phyloP scores from a whole-genome alignment of 2,329 filamentous ascomycete species.

The Phialophora macrospora region DNA sequence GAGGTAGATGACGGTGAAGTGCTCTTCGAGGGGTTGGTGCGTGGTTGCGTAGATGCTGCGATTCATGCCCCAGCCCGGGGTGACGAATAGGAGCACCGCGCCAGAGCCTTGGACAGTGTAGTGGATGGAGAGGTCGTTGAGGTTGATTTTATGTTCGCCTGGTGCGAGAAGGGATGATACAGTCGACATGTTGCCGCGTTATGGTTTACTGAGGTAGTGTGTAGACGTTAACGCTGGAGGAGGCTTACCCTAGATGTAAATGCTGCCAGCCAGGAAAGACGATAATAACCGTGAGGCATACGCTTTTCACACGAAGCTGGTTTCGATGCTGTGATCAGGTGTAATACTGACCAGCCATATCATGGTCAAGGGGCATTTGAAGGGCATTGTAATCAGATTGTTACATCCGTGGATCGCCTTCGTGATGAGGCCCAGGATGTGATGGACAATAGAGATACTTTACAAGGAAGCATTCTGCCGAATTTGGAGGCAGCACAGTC shows the following conservation, averaged over 20 bases:
- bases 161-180: neutral
- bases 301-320: no score
- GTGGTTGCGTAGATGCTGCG: constrained; percentile 6
- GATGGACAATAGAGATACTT: neutral
- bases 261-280: neutral
- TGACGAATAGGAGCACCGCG: constrained; percentile 10
- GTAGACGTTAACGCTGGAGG: neutral
- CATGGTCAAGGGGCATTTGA: neutral
- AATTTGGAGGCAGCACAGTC: neutral
- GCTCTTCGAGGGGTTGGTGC: neutral
- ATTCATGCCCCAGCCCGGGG: constrained; percentile 15
- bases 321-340: neutral
- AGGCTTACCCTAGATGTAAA: neutral
- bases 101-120: constrained; percentile 7
- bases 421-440: no score
- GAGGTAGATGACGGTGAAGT: constrained; percentile 39
- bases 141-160: constrained; percentile 2
- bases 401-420: neutral
- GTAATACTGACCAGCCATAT: neutral
- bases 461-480: neutral
- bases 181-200: neutral
- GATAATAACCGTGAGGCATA: neutral
- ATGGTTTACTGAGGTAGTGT: neutral
- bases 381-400: neutral
- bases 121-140: constrained; percentile 18